Percentiles rank a stretch among this genome's conserved stretches.
Conservation (phyloP, 2,329 filamentous ascomycete species). For the Fusarium lateritium region DNA sequence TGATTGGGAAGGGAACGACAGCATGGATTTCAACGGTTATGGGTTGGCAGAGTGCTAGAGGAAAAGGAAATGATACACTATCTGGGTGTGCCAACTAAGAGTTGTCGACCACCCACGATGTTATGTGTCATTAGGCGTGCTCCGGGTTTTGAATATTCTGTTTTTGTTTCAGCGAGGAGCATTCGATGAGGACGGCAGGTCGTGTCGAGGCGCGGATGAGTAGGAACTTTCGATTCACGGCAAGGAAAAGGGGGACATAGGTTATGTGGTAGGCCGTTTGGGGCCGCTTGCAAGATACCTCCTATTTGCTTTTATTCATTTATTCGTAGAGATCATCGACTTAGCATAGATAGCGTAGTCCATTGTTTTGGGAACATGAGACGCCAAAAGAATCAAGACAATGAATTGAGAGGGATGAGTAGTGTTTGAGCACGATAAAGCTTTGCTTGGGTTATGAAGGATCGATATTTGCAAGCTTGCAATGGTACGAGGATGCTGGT, state of each 20-base stretch:
- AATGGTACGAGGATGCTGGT: not conserved
- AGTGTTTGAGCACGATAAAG: not conserved
- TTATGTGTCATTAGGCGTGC: conserved; percentile 21
- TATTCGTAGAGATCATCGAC: conserved; percentile 19
- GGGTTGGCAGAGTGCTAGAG: conserved; percentile 1
- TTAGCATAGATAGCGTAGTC: conserved; percentile 33
- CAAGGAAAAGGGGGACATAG: conserved; percentile 16
- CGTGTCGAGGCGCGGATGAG: conserved; percentile 21
- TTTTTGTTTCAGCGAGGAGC: conserved; percentile 42
- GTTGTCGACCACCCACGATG: conserved; percentile 7
- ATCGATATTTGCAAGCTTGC: not conserved
- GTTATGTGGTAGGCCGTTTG: conserved; percentile 29
- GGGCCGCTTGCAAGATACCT: conserved; percentile 41
- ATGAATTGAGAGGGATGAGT: conserved; percentile 5
- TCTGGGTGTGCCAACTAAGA: conserved; percentile 7
- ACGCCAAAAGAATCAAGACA: conserved; percentile 22
- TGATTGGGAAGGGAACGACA: conserved; percentile 1
- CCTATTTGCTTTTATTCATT: conserved; percentile 27
- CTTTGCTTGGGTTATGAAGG: not conserved
- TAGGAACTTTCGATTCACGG: conserved; percentile 32
- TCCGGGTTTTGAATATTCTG: conserved; percentile 31
- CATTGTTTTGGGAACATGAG: conserved; percentile 10
- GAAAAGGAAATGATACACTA: conserved; percentile 13
- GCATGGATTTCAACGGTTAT: not conserved
- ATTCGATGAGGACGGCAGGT: conserved; percentile 32